phyloP scores from a whole-genome alignment of 495 filamentous ascomycete genomes.

The Pseudoneurospora amorphoporcata region DNA sequence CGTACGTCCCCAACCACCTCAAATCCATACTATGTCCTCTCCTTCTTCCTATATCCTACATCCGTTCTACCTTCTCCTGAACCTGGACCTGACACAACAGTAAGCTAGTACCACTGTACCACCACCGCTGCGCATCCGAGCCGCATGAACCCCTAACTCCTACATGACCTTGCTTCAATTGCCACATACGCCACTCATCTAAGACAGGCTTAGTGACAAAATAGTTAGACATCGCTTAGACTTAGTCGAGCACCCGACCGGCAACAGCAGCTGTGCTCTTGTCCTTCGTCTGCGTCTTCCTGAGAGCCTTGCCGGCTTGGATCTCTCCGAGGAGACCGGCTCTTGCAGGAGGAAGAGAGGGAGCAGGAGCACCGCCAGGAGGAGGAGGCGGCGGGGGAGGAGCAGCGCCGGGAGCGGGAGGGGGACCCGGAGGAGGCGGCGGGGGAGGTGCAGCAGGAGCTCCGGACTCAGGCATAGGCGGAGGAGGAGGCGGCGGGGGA shows the following conservation, averaged over 20 bases:
- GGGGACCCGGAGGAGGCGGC: conserved; percentile 45
- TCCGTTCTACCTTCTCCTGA: background rate
- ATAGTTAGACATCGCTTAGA: conserved; percentile 1
- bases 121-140: background rate
- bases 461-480: conserved; percentile 32
- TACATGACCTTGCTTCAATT: background rate
- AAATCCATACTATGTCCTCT: background rate
- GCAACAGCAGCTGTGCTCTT: conserved; percentile 58
- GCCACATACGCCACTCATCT: conserved; percentile 13
- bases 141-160: background rate
- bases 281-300: conserved; percentile 79
- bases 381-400: conserved; percentile 46
- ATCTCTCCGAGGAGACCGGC: conserved; percentile 71
- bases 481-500: conserved; percentile 38
- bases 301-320: conserved; percentile 62
- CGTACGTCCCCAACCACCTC: background rate
- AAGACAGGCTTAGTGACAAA: background rate
- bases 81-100: background rate
- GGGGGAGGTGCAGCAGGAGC: conserved; percentile 30
- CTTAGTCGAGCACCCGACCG: conserved; percentile 53
- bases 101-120: background rate
- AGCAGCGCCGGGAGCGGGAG: conserved; percentile 41
- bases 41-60: background rate
- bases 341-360: conserved; percentile 24
- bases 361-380: conserved; percentile 28